phyloP scores from a whole-genome alignment of 768 basidiomycete genomes.

The Pseudohyphozyma bogoriensis region DNA sequence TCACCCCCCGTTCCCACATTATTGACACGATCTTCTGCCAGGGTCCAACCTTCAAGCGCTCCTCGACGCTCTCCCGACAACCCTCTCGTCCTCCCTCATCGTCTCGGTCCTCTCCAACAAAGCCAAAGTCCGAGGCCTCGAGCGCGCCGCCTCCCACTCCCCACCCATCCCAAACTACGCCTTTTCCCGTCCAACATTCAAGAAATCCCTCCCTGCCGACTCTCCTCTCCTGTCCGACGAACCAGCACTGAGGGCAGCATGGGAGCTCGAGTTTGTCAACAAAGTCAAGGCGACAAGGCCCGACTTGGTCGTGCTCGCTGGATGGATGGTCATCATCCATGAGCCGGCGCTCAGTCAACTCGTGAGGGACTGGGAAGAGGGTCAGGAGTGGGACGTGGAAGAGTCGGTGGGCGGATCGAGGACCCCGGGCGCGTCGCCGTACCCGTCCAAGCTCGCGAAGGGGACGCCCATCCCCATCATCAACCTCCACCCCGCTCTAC shows the following conservation, averaged over 20 bases:
- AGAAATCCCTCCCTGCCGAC: conserved; percentile 46
- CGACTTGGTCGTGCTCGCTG: conserved; percentile 85
- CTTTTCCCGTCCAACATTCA: conserved; percentile 77
- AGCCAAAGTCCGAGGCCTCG: conserved; percentile 79
- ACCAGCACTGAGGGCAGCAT: not conserved
- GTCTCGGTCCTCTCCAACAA: conserved; percentile 81
- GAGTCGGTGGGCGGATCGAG: too few relatives aligned
- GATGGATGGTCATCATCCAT: conserved; percentile 96
- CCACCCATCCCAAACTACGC: conserved; percentile 74
- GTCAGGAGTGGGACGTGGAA: not conserved
- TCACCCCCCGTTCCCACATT: not conserved
- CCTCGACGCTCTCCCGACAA: conserved; percentile 62
- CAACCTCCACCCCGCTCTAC: conserved; percentile 92
- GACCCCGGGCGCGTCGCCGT: conserved; percentile 19
- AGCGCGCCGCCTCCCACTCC: conserved; percentile 50
- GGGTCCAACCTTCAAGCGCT: conserved; percentile 95
- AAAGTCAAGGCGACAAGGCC: conserved; percentile 48
- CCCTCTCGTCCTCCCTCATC: conserved; percentile 62
- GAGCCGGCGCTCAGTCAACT: conserved; percentile 60
- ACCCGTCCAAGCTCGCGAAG: not conserved
- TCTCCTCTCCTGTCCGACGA: too few relatives aligned
- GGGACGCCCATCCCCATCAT: conserved; percentile 61
- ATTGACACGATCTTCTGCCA: conserved; percentile 35
- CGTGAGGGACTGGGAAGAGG: conserved; percentile 37
- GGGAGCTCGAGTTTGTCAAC: conserved; percentile 58